Base-by-base conservation (phyloP, 2,329 filamentous ascomycete species). In the Microcera coccophila region DNA sequence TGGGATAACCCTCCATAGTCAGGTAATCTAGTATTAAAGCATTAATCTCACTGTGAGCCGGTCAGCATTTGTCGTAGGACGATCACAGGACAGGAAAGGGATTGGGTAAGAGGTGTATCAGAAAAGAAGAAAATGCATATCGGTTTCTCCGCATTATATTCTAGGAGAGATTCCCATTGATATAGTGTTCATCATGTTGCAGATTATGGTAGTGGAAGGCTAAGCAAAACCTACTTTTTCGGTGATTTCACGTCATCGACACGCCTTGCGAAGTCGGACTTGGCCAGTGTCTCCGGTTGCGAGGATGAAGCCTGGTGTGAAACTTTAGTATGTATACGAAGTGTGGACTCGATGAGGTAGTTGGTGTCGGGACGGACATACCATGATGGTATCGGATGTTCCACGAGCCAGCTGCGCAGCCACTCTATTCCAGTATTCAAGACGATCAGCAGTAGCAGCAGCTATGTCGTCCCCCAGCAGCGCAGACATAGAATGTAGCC, bases 81-180 rank as follows among this genome's bases (percentile, higher is more conserved):
- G n/a, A 42, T 19, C n/a, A 4, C n/a, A 19, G 17, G 24, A 36
- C 36, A 36, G 38, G 16, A 42, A 32, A 36, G 20, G 16, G 20
- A 39, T 10, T 14, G 20, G 39, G 39, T 38, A 16, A 21, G 22
- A 42, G 39, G 44, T 43, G 46, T 34, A 40, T 64, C 82, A 77
- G 78, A 71, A 81, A 82, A 86, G 85, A 81, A 84, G 81, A 87
- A 83, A 60, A 65, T 64, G 57, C 49, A 65, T 66, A 87, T 84
- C 76, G 72, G 75, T 68, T 82, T 89, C 82, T 98, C 93, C 85
- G 87, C 93, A 98, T 78, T 70, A 66, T 71, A 74, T 81, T 78
- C 87, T 97, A 88, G 86, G 93, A 98, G 94, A 98, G 93, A 98
- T 98, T 98, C 93, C 93, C 93, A 98, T 95, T 94, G 84, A 87